These are phyloP conservation scores for Daldinia sp. DNA, from an alignment of 2,329 filamentous ascomycete genomes.

Conservation along the genomic window DNA sequence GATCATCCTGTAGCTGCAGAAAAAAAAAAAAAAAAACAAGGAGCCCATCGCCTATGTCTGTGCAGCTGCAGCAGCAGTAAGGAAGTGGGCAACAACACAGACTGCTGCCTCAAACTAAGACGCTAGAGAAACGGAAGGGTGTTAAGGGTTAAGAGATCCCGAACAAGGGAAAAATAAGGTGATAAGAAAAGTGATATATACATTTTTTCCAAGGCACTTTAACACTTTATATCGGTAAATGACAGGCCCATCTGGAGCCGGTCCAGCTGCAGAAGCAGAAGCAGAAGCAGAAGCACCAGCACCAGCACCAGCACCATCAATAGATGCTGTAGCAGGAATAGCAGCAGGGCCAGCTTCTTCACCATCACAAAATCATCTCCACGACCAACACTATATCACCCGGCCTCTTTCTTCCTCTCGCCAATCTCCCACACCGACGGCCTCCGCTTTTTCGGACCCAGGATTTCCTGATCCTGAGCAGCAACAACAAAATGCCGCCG, in stretches of 20 bases:
- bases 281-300: too few species aligned
- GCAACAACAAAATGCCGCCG: constrained; percentile 44
- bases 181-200: constrained; percentile 21
- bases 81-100: constrained; percentile 35
- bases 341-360: constrained; percentile 11
- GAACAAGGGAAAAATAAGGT: constrained; percentile 1
- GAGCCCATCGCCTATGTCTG: constrained; percentile 31
- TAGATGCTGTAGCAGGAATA: constrained; percentile 24
- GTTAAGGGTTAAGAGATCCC: not conserved
- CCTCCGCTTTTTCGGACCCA: constrained; percentile 40
- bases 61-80: constrained; percentile 33
- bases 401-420: constrained; percentile 20
- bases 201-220: constrained; percentile 6
- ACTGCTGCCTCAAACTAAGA: constrained; percentile 13
- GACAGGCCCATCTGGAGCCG: constrained; percentile 41
- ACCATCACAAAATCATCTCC: constrained; percentile 10
- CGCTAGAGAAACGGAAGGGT: not conserved
- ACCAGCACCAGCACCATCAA: constrained; percentile 16
- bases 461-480: constrained; percentile 35
- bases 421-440: constrained; percentile 31
- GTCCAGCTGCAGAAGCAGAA: constrained; percentile 38
- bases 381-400: constrained; percentile 18
- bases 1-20: constrained; percentile 31
- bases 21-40: constrained; percentile 24
- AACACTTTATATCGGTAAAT: constrained; percentile 39